These are phyloP conservation scores for Cyphellophora attinorum DNA, from an alignment of 2,329 filamentous ascomycete species.

Conservation along the genomic window DNA sequence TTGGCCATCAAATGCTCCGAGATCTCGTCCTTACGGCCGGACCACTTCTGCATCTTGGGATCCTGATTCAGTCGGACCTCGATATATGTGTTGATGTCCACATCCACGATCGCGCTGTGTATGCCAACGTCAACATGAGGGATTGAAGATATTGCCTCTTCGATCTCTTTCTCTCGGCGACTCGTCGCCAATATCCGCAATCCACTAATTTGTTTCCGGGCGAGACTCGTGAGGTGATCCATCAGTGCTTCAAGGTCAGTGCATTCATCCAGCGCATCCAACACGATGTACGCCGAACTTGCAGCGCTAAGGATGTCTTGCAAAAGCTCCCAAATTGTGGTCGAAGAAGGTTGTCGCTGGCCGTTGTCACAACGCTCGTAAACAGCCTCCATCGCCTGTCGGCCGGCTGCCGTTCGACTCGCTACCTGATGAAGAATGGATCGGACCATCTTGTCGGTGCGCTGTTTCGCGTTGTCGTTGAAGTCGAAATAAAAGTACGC, in stretches of 20 bases:
- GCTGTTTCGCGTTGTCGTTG: slow-evolving; percentile 27
- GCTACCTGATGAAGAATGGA: slow-evolving; percentile 2
- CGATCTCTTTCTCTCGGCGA: slow-evolving; percentile 11
- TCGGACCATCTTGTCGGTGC: slow-evolving; percentile 15
- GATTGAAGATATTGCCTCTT: slow-evolving; percentile 5
- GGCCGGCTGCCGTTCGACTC: neutral
- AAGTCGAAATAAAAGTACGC: slow-evolving; percentile 32
- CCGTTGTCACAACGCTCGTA: slow-evolving; percentile 4
- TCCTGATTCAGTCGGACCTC: slow-evolving; percentile 7
- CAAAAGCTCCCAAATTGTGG: slow-evolving; percentile 1
- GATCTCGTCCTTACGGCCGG: slow-evolving; percentile 7
- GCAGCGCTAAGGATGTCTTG: neutral
- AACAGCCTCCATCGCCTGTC: slow-evolving; percentile 2
- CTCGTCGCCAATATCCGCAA: slow-evolving; percentile 12
- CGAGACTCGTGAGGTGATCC: slow-evolving; percentile 4
- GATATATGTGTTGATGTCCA: slow-evolving; percentile 12
- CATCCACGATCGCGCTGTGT: slow-evolving; percentile 9
- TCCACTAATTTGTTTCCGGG: neutral
- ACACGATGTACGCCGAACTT: slow-evolving; percentile 7
- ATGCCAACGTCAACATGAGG: slow-evolving; percentile 3
- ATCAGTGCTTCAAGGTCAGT: slow-evolving; percentile 8
- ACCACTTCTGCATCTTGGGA: slow-evolving; percentile 6
- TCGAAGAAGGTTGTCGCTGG: slow-evolving; percentile 4
- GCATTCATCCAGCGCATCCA: slow-evolving; percentile 18
- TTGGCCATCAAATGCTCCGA: slow-evolving; percentile 19